Conservation (phyloP, 176 grass and related monocot species). For the Hsuehochloa calcarea region DNA sequence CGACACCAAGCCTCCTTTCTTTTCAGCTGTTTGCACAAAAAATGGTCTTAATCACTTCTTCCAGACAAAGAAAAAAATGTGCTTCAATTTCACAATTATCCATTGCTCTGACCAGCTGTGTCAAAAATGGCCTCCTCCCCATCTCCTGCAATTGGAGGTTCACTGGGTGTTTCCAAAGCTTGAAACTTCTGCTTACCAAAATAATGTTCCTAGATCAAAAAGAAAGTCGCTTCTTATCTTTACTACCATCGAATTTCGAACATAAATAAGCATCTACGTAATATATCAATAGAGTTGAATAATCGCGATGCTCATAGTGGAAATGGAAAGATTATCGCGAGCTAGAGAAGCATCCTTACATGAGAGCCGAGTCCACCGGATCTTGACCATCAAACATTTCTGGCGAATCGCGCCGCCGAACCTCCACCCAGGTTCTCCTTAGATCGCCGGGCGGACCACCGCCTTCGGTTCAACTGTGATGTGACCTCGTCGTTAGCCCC, state of each 20-base stretch:
- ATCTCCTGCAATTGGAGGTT: conserved; percentile 69
- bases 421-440: conserved; percentile 84
- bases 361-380: conserved; percentile 21
- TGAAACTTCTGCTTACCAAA: conserved; percentile 39
- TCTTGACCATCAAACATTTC: conserved; percentile 21
- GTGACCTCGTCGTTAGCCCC: conserved; percentile 53
- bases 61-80: not conserved
- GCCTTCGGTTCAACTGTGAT: conserved; percentile 47
- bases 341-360: conserved; percentile 29
- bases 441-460: conserved; percentile 42
- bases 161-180: conserved; percentile 59
- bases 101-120: conserved; percentile 38
- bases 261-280: not conserved
- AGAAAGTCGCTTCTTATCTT: not conserved
- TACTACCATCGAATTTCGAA: not conserved
- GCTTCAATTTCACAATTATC: not conserved
- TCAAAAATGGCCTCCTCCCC: conserved; percentile 41
- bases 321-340: not conserved
- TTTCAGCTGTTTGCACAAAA: conserved; percentile 15
- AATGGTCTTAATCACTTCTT: conserved; percentile 3
- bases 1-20: conserved; percentile 31
- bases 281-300: not conserved
- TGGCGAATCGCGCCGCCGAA: conserved; percentile 15
- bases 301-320: not conserved
- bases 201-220: conserved; percentile 44